phyloP scores from a whole-genome alignment of 495 filamentous ascomycete species.

The Penicillium ucsense region DNA sequence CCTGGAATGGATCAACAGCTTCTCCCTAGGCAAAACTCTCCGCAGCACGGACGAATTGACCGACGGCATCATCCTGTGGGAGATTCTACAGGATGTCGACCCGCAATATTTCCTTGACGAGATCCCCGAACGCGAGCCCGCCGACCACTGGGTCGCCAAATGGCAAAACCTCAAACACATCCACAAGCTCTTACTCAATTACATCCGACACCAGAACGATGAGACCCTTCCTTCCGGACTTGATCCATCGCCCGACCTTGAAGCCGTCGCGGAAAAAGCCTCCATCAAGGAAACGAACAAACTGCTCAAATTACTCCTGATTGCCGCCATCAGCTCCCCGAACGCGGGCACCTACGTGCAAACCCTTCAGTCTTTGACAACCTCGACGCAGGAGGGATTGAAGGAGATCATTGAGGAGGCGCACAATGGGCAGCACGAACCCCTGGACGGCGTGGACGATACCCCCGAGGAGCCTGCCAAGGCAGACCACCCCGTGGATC shows the following conservation, averaged over 20 bases:
- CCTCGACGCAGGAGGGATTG: slow-evolving; percentile 35
- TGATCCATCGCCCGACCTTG: slow-evolving; percentile 44
- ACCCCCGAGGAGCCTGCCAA: slow-evolving; percentile 24
- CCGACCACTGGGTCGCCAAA: slow-evolving; percentile 41
- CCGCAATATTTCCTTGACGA: slow-evolving; percentile 56
- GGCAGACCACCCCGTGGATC: slow-evolving; percentile 31
- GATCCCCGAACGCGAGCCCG: slow-evolving; percentile 46
- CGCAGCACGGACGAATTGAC: slow-evolving; percentile 52
- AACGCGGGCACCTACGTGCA: slow-evolving; percentile 45
- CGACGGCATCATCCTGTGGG: slow-evolving; percentile 67
- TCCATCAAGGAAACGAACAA: slow-evolving; percentile 38
- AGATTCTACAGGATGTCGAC: slow-evolving; percentile 58
- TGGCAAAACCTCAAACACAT: slow-evolving; percentile 59
- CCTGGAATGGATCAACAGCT: slow-evolving; percentile 51
- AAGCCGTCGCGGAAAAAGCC: slow-evolving; percentile 45
- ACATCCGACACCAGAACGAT: slow-evolving; percentile 50
- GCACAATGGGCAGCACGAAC: slow-evolving; percentile 31
- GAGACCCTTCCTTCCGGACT: slow-evolving; percentile 39
- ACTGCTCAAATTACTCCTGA: slow-evolving; percentile 54
- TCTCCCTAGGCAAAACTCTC: slow-evolving; percentile 37
- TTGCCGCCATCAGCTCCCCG: slow-evolving; percentile 50
- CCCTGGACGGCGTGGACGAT: slow-evolving; percentile 26
- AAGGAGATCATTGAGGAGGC: slow-evolving; percentile 43
- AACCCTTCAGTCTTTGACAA: slow-evolving; percentile 38
- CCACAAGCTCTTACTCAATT: slow-evolving; percentile 54